Percentiles rank a stretch among this genome's conserved stretches.
Evolutionary conservation across 768 basidiomycete genomes (phyloP).

Genomic region (Leccinum imitatum): DNA sequence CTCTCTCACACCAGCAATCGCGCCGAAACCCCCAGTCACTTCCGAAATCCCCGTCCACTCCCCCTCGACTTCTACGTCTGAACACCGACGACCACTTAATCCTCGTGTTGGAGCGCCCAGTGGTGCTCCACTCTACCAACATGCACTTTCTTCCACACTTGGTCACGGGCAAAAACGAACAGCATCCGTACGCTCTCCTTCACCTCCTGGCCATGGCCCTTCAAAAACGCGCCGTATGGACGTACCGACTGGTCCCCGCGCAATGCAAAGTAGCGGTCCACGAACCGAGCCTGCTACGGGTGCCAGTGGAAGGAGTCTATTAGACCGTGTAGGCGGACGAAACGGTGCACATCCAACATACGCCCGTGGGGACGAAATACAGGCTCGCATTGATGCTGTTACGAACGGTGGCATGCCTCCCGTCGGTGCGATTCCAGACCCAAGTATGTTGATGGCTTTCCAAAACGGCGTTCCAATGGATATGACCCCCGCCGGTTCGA

Average conservation of each 20-base stretch:
- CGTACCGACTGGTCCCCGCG: slow-evolving; percentile 81
- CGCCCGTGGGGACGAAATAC: slow-evolving; percentile 63
- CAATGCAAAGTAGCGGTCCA: slow-evolving; percentile 51
- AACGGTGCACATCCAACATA: slow-evolving; percentile 34
- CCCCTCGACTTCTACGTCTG: slow-evolving; percentile 14
- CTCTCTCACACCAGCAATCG: slow-evolving; percentile 21
- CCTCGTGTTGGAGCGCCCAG: slow-evolving; percentile 40
- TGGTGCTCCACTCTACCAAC: slow-evolving; percentile 61
- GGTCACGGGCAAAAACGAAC: slow-evolving; percentile 57
- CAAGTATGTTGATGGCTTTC: slow-evolving; percentile 45
- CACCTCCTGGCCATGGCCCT: slow-evolving; percentile 61
- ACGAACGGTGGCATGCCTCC: slow-evolving; percentile 49
- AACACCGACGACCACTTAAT: slow-evolving; percentile 39
- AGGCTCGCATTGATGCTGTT: slow-evolving; percentile 77
- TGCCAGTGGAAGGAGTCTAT: slow-evolving; percentile 56
- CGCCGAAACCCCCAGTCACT: slow-evolving; percentile 29
- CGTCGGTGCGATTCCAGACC: slow-evolving; percentile 32
- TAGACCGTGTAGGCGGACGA: slow-evolving; percentile 77
- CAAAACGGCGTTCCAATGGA: slow-evolving; percentile 46
- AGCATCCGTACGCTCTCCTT: slow-evolving; percentile 62
- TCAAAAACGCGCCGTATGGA: slow-evolving; percentile 74
- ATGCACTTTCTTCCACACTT: slow-evolving; percentile 66
- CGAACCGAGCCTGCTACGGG: slow-evolving; percentile 17
- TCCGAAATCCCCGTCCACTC: slow-evolving; percentile 28
- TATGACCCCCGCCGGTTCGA: slow-evolving; percentile 51